These are phyloP conservation scores for Podospora appendiculata DNA, from an alignment of 495 filamentous ascomycete genomes.

Conservation along the genomic window DNA sequence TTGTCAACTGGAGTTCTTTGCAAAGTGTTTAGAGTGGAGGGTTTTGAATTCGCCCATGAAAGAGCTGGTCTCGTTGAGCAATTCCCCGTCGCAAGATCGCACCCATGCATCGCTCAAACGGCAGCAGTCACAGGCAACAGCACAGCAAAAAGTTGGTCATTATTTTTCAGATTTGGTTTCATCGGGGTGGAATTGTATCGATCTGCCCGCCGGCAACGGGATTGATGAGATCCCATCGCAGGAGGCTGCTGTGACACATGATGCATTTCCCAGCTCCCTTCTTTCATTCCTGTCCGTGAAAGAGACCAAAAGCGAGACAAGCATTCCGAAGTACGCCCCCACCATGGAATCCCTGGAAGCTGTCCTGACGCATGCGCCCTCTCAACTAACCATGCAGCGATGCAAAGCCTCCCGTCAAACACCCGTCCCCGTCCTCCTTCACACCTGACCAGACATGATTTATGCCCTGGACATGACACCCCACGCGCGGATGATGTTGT, in stretches of 20 bases:
- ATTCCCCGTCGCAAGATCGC: not conserved
- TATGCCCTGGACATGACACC: conserved; percentile 81
- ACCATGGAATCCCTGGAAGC: conserved; percentile 31
- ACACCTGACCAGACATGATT: conserved; percentile 10
- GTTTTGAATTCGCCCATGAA: not conserved
- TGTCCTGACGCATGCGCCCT: conserved; percentile 11
- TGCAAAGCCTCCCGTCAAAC: conserved; percentile 16
- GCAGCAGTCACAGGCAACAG: not conserved
- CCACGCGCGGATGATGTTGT: conserved; percentile 99
- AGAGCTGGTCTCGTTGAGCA: too few species aligned
- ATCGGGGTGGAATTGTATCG: conserved; percentile 21
- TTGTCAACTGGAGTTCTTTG: too few species aligned
- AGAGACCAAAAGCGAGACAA: conserved; percentile 31
- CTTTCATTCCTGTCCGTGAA: conserved; percentile 25
- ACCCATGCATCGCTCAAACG: not conserved
- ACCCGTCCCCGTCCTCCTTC: conserved; percentile 11
- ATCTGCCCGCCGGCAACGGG: conserved; percentile 17
- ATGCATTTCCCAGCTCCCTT: conserved; percentile 27
- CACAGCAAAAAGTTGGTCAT: conserved; percentile 5
- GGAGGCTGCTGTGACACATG: conserved; percentile 1
- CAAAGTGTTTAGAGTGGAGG: not conserved
- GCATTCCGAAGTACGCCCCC: conserved; percentile 31
- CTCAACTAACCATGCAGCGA: conserved; percentile 14
- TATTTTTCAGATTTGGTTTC: conserved; percentile 19
- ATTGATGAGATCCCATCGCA: conserved; percentile 7